Percentiles rank a stretch among this genome's conserved stretches.
Evolutionary conservation across 371 early-diverging fungal genomes (phyloP).

Genomic region (Encephalitozoon cuniculi): DNA sequence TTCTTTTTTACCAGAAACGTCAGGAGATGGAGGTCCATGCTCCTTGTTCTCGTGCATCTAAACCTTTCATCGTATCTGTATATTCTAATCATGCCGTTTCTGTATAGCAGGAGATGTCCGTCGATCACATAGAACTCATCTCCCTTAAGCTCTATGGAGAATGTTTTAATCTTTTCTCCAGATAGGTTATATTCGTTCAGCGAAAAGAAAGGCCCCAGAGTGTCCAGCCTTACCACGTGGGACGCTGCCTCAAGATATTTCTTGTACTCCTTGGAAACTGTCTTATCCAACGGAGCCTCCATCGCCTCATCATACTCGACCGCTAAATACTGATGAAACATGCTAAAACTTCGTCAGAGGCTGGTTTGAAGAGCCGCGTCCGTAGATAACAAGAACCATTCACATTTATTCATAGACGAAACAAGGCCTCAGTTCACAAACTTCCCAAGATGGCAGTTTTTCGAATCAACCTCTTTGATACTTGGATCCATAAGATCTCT

Average conservation of each 20-base stretch:
- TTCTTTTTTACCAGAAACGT: not conserved
- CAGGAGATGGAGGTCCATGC: not conserved
- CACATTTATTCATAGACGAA: not conserved
- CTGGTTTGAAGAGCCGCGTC: too few species aligned
- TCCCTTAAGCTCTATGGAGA: not conserved
- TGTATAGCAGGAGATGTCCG: not conserved
- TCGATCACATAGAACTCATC: not conserved
- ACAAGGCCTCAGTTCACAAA: not conserved
- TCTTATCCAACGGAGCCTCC: not conserved
- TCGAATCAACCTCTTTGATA: slow-evolving; percentile 1
- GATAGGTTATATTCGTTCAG: not conserved
- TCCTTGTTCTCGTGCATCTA: not conserved
- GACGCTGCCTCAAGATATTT: not conserved
- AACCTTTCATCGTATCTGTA: not conserved
- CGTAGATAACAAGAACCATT: not conserved
- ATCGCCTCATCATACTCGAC: not conserved
- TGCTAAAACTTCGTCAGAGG: not conserved
- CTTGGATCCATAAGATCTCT: slow-evolving; percentile 1
- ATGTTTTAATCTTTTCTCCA: not conserved
- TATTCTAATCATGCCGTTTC: not conserved
- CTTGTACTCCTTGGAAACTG: not conserved
- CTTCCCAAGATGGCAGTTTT: not conserved
- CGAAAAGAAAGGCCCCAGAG: not conserved
- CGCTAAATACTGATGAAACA: not conserved
- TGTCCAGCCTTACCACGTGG: not conserved